Base-by-base conservation (phyloP, 805 yeast species). In the Kregervanrija delftensis region DNA sequence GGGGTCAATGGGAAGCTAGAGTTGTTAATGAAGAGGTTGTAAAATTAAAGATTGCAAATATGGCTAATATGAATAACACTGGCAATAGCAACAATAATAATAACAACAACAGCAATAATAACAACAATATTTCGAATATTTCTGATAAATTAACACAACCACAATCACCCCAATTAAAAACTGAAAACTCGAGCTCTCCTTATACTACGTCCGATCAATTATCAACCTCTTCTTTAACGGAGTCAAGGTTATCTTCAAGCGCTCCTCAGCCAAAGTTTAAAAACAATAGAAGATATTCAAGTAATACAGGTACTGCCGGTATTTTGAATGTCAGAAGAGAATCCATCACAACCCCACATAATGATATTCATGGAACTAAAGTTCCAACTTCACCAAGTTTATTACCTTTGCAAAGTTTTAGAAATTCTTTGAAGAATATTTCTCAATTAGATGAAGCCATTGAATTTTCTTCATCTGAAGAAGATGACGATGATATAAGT, bases 1-100 rank as follows among this genome's bases (percentile, higher is more conserved):
- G 98, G 98, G 98, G 98, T 48, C 95, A 90, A 62, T 90, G 98
- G 98, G 85, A 85, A 17, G 95, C 90, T 3, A 74, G 80, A 54
- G 66, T 69, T 40, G 77, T 59, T 5, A 38, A 56, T 2, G 47
- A 41, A 5, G 64, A 58, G 12, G 54, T 50, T 30, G 60, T 61
- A n/a, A 43, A 48, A 4, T 34, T 37, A 12, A 53, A 55, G 37
- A 59, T 58, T 45, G 49, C 47, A 31, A 39, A 46, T 36, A 40
- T 42, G 11, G 38, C 38, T 34, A 35, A 28, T 16, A 14, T 6
- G 30, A 22, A 4, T 22, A 34, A 12, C 40, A 45, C 16, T 42
- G 35, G 42, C 33, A 37, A 12, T 40, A 37, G 35, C 46, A 35
- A 13, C 16, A 22, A 33, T 17, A 31, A 14, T 16, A 35, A 36